Base-by-base conservation (phyloP, 1,139 yeast species). In the Diutina scorzettiae region DNA sequence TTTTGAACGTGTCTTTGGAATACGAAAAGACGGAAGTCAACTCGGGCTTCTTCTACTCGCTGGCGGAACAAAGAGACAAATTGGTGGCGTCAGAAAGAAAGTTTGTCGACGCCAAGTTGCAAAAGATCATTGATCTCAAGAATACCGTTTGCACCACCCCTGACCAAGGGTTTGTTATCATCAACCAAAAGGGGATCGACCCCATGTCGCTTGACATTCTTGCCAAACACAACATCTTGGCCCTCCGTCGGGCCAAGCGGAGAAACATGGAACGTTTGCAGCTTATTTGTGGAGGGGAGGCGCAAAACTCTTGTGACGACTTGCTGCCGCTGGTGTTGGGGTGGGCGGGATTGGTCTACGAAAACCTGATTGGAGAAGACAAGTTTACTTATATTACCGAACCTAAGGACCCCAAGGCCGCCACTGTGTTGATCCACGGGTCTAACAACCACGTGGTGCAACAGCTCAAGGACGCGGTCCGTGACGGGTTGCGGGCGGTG, bases 231-330 rank as follows among this genome's bases (percentile, higher is more conserved):
- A 86, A 85, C 50, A 91, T 93, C 52, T 69, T 91, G 53, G 98
- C 98, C 1, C 72, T 93, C 54, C 81, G 99, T 69, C 79, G 98
- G 59, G 99, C 99, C 40, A 93, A 93, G 71, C 78, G 99, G 70
- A 81, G 99, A 68, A 93, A 93, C 62, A 91, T 93, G 98, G 99
- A 93, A 66, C 79, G 99, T 59, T 73, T 93, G 56, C 99, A 93
- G 64, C 73, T 93, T 47, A 87, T 89, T 41, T 85, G 95, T 52
- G 98, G 97, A 23, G 99, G 98, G 52, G 93, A 83, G 58, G 98
- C 98, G 9, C 97, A 89, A 64, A 93, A 93, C 64, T 82, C 96
- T 14, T 97, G 89, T 37, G 99, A 93, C 56, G 97, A 91, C 58
- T 71, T 93, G 55, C 57, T 79, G n/a, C 89, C 94, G 5, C 75